A percentile compares a stretch with the other conserved stretches of the same genome.
These are phyloP conservation scores for Botrytis deweyae DNA, from an alignment of 2,329 filamentous ascomycete genomes.

Conservation along the genomic window DNA sequence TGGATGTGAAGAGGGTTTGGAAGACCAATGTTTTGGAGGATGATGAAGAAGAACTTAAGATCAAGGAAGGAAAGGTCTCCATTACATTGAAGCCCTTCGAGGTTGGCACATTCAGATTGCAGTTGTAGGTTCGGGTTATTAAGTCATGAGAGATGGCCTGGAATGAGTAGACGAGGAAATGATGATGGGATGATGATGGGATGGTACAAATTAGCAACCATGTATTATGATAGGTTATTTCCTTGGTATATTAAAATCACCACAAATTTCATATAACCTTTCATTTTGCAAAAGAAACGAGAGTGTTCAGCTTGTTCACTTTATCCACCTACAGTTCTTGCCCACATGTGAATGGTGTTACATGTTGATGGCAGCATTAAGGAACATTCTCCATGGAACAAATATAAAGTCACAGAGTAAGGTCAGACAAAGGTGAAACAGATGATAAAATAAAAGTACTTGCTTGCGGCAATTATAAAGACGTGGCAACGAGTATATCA, in stretches of 20 bases:
- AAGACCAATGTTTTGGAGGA: conserved; percentile 91
- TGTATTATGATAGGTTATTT: background rate
- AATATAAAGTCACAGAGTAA: background rate
- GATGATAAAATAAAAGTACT: background rate
- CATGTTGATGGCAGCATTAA: background rate
- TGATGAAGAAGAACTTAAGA: conserved; percentile 64
- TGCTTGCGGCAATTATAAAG: background rate
- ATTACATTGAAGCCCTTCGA: conserved; percentile 78
- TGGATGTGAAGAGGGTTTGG: conserved; percentile 72
- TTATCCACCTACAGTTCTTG: background rate
- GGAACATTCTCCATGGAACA: background rate
- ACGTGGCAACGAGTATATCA: too few species aligned
- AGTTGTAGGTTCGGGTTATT: conserved; percentile 42
- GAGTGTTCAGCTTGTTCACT: background rate
- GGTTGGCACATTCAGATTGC: conserved; percentile 75
- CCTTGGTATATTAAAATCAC: background rate
- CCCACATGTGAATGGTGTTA: background rate
- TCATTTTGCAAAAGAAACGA: background rate
- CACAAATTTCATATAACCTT: background rate
- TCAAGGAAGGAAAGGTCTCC: conserved; percentile 50
- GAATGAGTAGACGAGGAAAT: background rate
- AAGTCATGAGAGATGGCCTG: background rate
- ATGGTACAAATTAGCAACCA: background rate
- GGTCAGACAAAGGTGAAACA: background rate
- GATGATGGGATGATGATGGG: background rate